Conservation (phyloP, 352 stramenopile species). For the Albugo laibachii region DNA sequence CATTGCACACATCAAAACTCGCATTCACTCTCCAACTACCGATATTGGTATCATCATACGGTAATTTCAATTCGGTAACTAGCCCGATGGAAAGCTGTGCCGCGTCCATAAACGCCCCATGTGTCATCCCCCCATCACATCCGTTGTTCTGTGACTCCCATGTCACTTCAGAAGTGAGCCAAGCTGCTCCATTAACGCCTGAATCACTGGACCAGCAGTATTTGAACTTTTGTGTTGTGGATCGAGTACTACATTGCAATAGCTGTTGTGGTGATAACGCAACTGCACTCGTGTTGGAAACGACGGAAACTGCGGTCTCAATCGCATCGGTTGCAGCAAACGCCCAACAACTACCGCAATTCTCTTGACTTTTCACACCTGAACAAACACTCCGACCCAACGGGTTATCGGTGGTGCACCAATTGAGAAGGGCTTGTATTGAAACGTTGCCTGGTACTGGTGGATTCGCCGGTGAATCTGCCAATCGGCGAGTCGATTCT, state of each 20-base stretch:
- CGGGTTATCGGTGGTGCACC: slow-evolving; percentile 53
- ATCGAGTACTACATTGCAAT: slow-evolving; percentile 43
- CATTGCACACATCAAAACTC: slow-evolving; percentile 17
- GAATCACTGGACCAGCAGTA: slow-evolving; percentile 43
- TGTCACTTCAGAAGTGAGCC: slow-evolving; percentile 42
- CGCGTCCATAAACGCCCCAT: slow-evolving; percentile 43
- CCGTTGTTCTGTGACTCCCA: slow-evolving; percentile 51
- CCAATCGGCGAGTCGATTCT: background rate
- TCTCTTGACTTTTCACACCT: slow-evolving; percentile 55
- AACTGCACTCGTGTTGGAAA: slow-evolving; percentile 16
- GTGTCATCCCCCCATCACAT: slow-evolving; percentile 57
- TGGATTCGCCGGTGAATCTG: background rate
- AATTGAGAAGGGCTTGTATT: slow-evolving; percentile 28
- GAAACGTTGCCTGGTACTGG: background rate
- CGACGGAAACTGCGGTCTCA: slow-evolving; percentile 43
- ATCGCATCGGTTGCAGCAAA: slow-evolving; percentile 62
- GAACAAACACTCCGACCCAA: slow-evolving; percentile 43
- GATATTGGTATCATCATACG: slow-evolving; percentile 20
- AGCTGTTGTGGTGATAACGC: slow-evolving; percentile 66
- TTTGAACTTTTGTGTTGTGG: slow-evolving; percentile 45
- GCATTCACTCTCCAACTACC: background rate
- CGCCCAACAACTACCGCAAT: slow-evolving; percentile 65
- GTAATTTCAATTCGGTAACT: slow-evolving; percentile 37
- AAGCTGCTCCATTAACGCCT: slow-evolving; percentile 25
- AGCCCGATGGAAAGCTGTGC: slow-evolving; percentile 25